Evolutionary conservation across 1,284 basidiomycete species (phyloP).

Genomic region (Pascua sp.): DNA sequence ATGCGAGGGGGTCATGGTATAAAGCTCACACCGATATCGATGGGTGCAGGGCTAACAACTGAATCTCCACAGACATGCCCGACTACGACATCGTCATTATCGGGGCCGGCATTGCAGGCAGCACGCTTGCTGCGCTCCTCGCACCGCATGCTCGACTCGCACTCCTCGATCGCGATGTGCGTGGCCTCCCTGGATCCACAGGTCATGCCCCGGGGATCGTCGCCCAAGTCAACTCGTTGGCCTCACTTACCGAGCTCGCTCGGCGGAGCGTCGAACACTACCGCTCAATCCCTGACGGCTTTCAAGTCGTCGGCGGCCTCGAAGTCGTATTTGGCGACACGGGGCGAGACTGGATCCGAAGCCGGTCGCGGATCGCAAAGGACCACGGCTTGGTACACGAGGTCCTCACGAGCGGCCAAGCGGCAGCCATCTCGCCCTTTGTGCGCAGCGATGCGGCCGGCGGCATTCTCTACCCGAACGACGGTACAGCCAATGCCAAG

Average conservation of each 20-base stretch:
- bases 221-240: constrained; percentile 24
- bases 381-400: too few species aligned
- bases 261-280: constrained; percentile 23
- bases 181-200: constrained; percentile 25
- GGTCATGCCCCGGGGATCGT: constrained; percentile 34
- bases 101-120: constrained; percentile 30
- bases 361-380: too few species aligned
- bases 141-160: constrained; percentile 52
- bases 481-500: constrained; percentile 25
- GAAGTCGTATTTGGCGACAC: constrained; percentile 17
- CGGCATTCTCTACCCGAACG: constrained; percentile 13
- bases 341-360: not conserved
- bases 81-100: constrained; percentile 28
- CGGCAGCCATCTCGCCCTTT: constrained; percentile 1
- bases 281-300: constrained; percentile 15
- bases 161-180: constrained; percentile 46
- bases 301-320: constrained; percentile 22
- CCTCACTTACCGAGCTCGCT: constrained; percentile 25
- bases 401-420: not conserved
- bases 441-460: not conserved
- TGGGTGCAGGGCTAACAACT: too few species aligned
- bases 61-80: too few species aligned
- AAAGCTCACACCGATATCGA: constrained; percentile 12
- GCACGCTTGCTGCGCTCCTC: constrained; percentile 44
- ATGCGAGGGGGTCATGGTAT: constrained; percentile 21